Evolutionary conservation across 1,284 basidiomycete species (phyloP).

Genomic region (Puccinia sorghi): DNA sequence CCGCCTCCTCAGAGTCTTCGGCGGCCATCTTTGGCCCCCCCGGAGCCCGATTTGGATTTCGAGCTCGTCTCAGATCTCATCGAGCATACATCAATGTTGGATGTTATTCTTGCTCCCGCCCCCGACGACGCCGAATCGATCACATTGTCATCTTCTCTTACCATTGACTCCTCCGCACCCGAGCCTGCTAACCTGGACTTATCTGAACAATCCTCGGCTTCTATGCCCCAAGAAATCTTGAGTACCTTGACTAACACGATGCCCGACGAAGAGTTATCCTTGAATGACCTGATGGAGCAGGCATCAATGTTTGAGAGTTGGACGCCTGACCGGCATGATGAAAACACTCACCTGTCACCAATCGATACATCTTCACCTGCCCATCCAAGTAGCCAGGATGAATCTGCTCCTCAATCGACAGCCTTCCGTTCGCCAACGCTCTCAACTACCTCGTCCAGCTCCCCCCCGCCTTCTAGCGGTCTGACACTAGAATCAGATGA

Average conservation of each 20-base stretch:
- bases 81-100: conserved; percentile 40
- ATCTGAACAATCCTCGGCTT: not conserved
- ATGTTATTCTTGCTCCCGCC: conserved; percentile 37
- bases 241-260: not conserved
- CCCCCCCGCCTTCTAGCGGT: not conserved
- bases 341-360: not conserved
- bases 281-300: conserved; percentile 38
- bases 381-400: not conserved
- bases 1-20: not conserved
- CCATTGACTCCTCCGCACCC: not conserved
- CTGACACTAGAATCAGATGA: not conserved
- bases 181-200: not conserved
- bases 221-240: not conserved
- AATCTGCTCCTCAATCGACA: not conserved
- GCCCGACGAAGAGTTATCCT: conserved; percentile 26
- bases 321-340: conserved; percentile 21
- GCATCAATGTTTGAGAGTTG: conserved; percentile 47
- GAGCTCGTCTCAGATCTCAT: conserved; percentile 44
- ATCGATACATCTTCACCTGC: not conserved
- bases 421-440: conserved; percentile 3
- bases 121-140: not conserved
- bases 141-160: not conserved
- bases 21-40: not conserved
- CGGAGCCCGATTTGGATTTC: conserved; percentile 35
- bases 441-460: not conserved